Conservation (phyloP, 2,329 filamentous ascomycete genomes). For the Myriangium duriaei region DNA sequence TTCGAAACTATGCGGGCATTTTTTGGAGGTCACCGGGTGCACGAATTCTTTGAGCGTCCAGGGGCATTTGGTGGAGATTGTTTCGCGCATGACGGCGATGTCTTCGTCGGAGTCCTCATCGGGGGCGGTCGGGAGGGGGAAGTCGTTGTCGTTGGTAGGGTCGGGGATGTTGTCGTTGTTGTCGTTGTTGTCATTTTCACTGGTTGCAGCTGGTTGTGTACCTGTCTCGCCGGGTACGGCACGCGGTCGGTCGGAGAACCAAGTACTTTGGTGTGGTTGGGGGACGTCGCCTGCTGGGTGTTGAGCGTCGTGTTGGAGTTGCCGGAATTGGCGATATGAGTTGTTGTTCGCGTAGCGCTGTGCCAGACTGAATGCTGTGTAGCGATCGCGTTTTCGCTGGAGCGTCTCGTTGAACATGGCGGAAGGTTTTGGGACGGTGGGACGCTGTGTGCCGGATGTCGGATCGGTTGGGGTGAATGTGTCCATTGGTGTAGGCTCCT, state of each 20-base stretch:
- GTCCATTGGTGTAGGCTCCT: conserved; percentile 18
- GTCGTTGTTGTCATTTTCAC: conserved; percentile 18
- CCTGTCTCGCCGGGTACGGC: conserved; percentile 6
- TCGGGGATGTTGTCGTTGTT: no score
- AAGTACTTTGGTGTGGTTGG: conserved; percentile 45
- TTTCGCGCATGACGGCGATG: conserved; percentile 51
- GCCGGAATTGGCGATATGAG: conserved; percentile 48
- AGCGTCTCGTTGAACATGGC: conserved; percentile 23
- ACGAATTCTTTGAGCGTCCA: conserved; percentile 52
- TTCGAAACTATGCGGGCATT: conserved; percentile 64
- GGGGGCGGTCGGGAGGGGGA: no score
- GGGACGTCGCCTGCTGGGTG: conserved; percentile 40
- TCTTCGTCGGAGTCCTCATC: conserved; percentile 56
- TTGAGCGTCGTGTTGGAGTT: conserved; percentile 48
- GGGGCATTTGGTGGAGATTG: conserved; percentile 56
- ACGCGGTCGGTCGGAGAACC: conserved; percentile 41
- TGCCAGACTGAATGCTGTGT: conserved; percentile 26
- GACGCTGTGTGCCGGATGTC: conserved; percentile 22
- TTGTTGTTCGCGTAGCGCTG: conserved; percentile 46
- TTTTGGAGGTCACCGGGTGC: conserved; percentile 52
- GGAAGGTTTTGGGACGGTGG: conserved; percentile 23
- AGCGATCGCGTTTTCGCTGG: conserved; percentile 24
- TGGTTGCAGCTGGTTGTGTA: conserved; percentile 30
- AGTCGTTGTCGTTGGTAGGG: no score
- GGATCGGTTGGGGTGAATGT: conserved; percentile 30